Base-by-base conservation (phyloP, 345 rosid genomes). In the Angophora floribunda region DNA sequence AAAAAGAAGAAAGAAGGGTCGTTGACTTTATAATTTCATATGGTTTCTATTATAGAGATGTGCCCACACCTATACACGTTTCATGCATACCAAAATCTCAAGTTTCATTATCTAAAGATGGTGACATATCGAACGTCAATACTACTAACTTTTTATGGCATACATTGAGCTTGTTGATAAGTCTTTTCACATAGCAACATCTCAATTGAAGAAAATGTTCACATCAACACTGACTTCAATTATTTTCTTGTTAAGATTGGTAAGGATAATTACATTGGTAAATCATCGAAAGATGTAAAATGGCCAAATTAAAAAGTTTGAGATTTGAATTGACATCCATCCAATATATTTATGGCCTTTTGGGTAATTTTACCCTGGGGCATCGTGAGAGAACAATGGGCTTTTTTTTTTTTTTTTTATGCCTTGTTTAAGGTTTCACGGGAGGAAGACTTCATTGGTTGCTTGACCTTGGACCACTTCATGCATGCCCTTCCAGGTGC, bases 191-290 rank as follows among this genome's bases (percentile, higher is more conserved):
- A 63, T 13, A 63, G 7, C 41, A 3, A 15, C 19, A 63, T 63
- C 19, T 13, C 5, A 2, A 0, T n/a, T 22, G 24, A 55, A 55
- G 24, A 28, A n/a, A n/a, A n/a, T n/a, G 9, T 16, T 9, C 41
- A 63, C 30, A 0, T 13, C 7, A 9, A 3, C 1, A 9, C 7
- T 26, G 12, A 7, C 0, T 2, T n/a, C 6, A 4, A 4, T 8
- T 2, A n/a, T 7, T 63, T 63, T n/a, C 0, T 36, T 1, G 0
- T 4, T 1, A 30, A n/a, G n/a, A 63, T 63, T 63, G 17, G 4
- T n/a, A 7, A 0, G 1, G n/a, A 63, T n/a, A 5, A 3, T n/a
- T n/a, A 63, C 13, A 63, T 63, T 1, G 9, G 15, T 17, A 63
- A 14, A 63, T 63, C 5, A 1, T 30, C 41, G 13, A n/a, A 63